Base-by-base conservation (phyloP, 169 alveolate genomes). In the Cryptosporidium xiaoi region DNA sequence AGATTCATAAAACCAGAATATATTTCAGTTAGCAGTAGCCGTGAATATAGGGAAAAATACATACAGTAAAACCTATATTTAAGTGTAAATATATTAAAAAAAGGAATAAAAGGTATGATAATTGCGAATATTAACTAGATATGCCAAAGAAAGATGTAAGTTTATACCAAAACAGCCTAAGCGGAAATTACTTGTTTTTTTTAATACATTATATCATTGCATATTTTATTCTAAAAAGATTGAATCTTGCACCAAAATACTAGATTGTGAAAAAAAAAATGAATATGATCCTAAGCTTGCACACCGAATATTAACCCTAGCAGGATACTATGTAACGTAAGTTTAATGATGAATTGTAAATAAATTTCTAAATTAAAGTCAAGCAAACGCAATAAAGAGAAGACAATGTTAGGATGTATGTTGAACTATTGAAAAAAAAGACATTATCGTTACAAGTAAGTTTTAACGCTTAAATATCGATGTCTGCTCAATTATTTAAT, bases 251-350 rank as follows among this genome's bases (percentile, higher is more conserved):
- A 71, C 87, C 10, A 60, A 56, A 18, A 62, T 62, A 16, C 64
- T 56, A n/a, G 87, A 77, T 50, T 60, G 69, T 24, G 71, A 77
- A 24, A 10, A 24, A 48, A 62, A 77, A 60, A 20, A 36, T 3
- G 53, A 58, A 60, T 77, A 18, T 27, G 87, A 77, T 56, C 8
- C 18, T 16, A 77, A 77, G 40, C 53, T 62, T 0, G 44, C 87
- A 15, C 87, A 77, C 27, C 24, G 71, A 58, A 60, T 77, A 29
- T 48, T 77, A 5, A 46, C 56, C 16, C n/a, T 77, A 36, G 87
- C 87, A 53, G 87, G 87, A 2, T 36, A 56, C 31, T 77, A 46
- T 27, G 65, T 77, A 16, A 77, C 33, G 87, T 77, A 77, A 44
- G 71, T 34, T 20, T 24, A 40, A 20, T 15, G 6, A 34, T 50